Conservation (phyloP, 352 stramenopile genomes). For the Thraustotheca clavata region DNA sequence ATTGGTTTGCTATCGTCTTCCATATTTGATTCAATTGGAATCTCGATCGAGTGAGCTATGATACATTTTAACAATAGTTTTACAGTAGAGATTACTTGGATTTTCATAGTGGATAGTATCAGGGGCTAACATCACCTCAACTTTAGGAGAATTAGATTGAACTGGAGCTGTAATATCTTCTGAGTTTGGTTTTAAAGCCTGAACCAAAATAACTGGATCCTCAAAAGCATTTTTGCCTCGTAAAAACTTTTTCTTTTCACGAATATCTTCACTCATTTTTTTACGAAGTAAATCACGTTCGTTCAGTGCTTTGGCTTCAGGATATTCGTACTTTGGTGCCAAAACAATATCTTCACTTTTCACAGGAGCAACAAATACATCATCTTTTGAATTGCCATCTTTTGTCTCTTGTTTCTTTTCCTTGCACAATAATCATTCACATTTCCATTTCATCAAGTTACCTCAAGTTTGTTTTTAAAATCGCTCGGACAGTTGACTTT, state of each 20-base stretch:
- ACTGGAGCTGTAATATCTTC: background rate
- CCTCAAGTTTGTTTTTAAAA: conserved; percentile 8
- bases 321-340: background rate
- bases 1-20: no score
- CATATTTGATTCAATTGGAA: background rate
- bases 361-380: background rate
- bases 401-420: conserved; percentile 35
- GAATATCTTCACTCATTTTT: conserved; percentile 34
- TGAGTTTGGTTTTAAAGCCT: conserved; percentile 20
- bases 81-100: no score
- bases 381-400: conserved; percentile 13
- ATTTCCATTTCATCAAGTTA: background rate
- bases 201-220: conserved; percentile 61
- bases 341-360: background rate
- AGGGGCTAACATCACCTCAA: conserved; percentile 17
- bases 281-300: conserved; percentile 21
- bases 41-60: background rate
- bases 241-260: conserved; percentile 33
- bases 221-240: conserved; percentile 27
- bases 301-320: background rate
- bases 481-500: background rate
- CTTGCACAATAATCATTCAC: conserved; percentile 22
- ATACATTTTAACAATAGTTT: no score
- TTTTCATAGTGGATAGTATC: conserved; percentile 11
- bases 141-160: background rate